A percentile compares a stretch with the other conserved stretches of the same genome.
Conservation (phyloP, 371 early-diverging fungal species). For the Polyrhizophydium stewartii region DNA sequence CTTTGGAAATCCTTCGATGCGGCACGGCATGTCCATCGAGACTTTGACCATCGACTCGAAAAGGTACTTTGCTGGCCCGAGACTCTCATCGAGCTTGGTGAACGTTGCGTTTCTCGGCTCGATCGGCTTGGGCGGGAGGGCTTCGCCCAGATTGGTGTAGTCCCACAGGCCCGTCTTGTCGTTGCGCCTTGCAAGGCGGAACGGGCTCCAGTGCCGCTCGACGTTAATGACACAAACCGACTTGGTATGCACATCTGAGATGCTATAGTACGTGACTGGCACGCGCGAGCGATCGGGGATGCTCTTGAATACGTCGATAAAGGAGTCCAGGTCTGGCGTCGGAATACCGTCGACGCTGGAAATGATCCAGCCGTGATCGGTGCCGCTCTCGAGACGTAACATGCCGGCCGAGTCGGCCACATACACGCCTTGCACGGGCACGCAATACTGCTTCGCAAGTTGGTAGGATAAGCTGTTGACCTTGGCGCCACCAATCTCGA, state of each 20-base stretch:
- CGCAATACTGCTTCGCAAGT: conserved; percentile 68
- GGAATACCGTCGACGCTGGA: conserved; percentile 60
- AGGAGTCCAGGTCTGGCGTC: conserved; percentile 67
- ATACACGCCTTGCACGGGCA: conserved; percentile 75
- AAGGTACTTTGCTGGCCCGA: conserved; percentile 29
- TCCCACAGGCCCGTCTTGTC: conserved; percentile 82
- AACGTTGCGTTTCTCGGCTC: conserved; percentile 32
- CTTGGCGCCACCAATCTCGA: conserved; percentile 84
- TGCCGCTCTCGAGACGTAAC: conserved; percentile 67
- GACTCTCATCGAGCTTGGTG: conserved; percentile 33
- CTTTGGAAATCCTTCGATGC: conserved; percentile 41
- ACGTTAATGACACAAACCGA: conserved; percentile 70
- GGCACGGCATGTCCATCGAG: conserved; percentile 28
- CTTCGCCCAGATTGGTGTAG: conserved; percentile 62
- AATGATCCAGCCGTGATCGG: conserved; percentile 78
- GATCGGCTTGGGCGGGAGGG: conserved; percentile 36
- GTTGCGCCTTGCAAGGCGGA: conserved; percentile 73
- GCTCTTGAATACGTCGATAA: conserved; percentile 67
- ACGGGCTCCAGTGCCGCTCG: conserved; percentile 79
- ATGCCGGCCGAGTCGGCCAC: conserved; percentile 65
- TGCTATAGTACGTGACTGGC: conserved; percentile 72
- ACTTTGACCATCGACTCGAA: conserved; percentile 39
- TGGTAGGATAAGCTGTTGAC: conserved; percentile 83
- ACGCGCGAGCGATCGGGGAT: conserved; percentile 75
- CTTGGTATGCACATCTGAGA: conserved; percentile 59